A percentile compares a stretch with the other conserved stretches of the same genome.
Conservation (phyloP, 179 eudicot species). For the Pouteria campechiana region DNA sequence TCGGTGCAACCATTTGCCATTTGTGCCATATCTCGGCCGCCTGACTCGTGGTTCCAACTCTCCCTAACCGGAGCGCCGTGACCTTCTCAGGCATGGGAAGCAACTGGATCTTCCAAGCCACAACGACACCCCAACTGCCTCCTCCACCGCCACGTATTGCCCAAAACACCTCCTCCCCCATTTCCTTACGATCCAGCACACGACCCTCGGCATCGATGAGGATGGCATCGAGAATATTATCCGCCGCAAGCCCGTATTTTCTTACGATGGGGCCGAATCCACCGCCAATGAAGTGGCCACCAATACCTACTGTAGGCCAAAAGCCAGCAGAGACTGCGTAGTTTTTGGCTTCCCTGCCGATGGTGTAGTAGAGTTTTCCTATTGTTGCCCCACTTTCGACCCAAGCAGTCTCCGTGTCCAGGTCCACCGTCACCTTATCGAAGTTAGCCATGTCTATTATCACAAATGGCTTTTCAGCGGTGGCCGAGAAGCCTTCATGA, state of each 20-base stretch:
- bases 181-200: constrained; percentile 13
- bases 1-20: constrained; percentile 16
- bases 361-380: constrained; percentile 19
- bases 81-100: constrained; percentile 10
- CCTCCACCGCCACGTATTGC: constrained; percentile 28
- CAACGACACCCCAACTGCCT: constrained; percentile 18
- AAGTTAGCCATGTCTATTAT: constrained; percentile 1
- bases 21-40: not conserved
- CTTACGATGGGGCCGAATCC: constrained; percentile 32
- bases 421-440: not conserved
- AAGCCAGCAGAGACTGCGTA: constrained; percentile 36
- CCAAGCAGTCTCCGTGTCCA: constrained; percentile 9
- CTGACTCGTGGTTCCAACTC: constrained; percentile 8
- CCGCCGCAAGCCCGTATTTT: constrained; percentile 28
- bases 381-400: constrained; percentile 21
- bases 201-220: constrained; percentile 24
- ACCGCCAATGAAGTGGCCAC: constrained; percentile 48
- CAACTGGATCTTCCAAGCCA: constrained; percentile 8
- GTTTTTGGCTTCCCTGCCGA: constrained; percentile 11
- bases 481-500: not conserved
- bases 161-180: constrained; percentile 32
- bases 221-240: constrained; percentile 27
- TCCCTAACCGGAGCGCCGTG: constrained; percentile 6
- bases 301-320: constrained; percentile 36
- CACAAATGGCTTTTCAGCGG: not conserved